Base-by-base conservation (phyloP, 176 grass and related monocot species). In the Aechmea fasciata region DNA sequence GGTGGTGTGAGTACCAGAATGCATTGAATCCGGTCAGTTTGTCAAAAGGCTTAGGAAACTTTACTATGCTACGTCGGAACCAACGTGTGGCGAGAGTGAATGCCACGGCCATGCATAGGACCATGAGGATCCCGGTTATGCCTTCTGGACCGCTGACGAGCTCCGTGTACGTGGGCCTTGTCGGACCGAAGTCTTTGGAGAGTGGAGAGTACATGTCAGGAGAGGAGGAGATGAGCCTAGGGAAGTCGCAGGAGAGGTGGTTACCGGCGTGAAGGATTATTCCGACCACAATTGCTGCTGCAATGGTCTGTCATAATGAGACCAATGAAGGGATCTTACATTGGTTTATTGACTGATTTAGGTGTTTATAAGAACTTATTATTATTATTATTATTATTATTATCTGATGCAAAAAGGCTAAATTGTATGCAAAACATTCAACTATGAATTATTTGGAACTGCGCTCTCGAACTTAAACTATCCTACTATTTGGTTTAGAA, bases 1-100 rank as follows among this genome's bases (percentile, higher is more conserved):
- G 67, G 82, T 96, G 93, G 78, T 96, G 93, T 2, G 93, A 96
- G 68, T 96, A 96, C 93, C 93, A 96, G 80, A 96, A 96, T 48
- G 93, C 85, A 64, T 96, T 96, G 86, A 96, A 96, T 55, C 93
- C 93, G 64, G 86, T 92, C 59, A 96, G 57, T 74, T 83, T 88
- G 72, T 96, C 89, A 77, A 96, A 87, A 69, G 93, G 93, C 79
- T 73, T 92, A 13, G 93, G 93, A 75, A 96, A 77, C 73, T 89
- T 84, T 61, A 89, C 79, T 22, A 91, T 67, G 78, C 87, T 96
- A 84, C 89, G 81, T 49, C 93, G 84, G 73, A 96, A 96, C 93
- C 93, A 91, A 73, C 87, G 82, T n/a, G 89, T 90, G 51, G 93
- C 93, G 41, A 96, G 83, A 78, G 88, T 91, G 85, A 96, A 96